These are phyloP conservation scores for Lepraria neglecta DNA, from an alignment of 495 filamentous ascomycete genomes.

Conservation along the genomic window DNA sequence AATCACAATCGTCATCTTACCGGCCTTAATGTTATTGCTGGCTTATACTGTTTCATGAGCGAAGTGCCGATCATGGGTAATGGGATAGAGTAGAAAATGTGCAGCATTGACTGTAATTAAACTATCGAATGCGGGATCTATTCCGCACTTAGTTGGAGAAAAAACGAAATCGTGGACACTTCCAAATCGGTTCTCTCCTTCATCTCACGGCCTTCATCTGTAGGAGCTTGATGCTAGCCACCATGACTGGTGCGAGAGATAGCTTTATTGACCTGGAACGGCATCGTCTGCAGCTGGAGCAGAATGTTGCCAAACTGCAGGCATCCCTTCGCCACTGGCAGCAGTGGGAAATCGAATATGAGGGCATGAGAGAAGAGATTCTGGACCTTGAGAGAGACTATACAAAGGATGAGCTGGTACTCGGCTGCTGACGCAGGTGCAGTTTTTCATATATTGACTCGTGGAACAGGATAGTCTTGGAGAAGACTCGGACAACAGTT, in stretches of 20 bases:
- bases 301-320: conserved; percentile 64
- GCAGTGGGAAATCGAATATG: conserved; percentile 85
- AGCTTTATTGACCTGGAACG: conserved; percentile 54
- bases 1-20: too few relatives aligned
- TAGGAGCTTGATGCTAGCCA: not conserved
- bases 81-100: too few relatives aligned
- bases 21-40: too few relatives aligned
- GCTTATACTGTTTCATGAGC: too few relatives aligned
- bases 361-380: conserved; percentile 76
- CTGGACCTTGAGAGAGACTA: conserved; percentile 45
- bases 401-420: conserved; percentile 45
- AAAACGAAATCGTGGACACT: not conserved
- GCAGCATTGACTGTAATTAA: too few relatives aligned
- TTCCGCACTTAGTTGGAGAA: not conserved
- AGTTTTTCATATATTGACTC: not conserved
- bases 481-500: conserved; percentile 27
- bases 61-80: too few relatives aligned
- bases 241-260: conserved; percentile 9
- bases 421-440: not conserved
- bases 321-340: conserved; percentile 81
- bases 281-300: conserved; percentile 68
- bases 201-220: not conserved
- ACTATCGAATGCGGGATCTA: too few relatives aligned
- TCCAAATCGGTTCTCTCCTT: too few relatives aligned
- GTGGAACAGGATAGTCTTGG: conserved; percentile 23